phyloP scores from a whole-genome alignment of 164 flowering plant genomes.

The Akebia trifoliata region DNA sequence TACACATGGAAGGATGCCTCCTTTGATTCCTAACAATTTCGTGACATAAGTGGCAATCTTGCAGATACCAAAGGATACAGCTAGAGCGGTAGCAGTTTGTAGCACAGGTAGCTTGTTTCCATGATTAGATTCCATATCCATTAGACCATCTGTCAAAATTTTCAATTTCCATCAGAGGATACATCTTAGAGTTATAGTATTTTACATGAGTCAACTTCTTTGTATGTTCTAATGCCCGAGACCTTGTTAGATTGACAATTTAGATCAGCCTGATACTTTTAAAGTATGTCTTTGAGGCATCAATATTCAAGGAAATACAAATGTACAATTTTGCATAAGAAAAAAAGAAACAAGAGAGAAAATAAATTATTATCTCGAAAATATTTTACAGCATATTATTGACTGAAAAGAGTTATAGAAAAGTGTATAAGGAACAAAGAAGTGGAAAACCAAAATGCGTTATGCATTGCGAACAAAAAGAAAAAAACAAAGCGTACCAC shows the following conservation, averaged over 20 bases:
- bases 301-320: no score
- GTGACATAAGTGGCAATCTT: constrained; percentile 39
- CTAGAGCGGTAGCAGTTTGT: constrained; percentile 66
- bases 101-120: constrained; percentile 43
- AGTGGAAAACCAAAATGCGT: not conserved
- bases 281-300: no score
- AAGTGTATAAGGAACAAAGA: not conserved
- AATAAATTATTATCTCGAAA: not conserved
- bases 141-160: constrained; percentile 36
- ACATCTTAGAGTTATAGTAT: not conserved
- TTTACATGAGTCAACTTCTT: not conserved
- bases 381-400: not conserved
- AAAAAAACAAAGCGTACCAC: constrained; percentile 32
- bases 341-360: not conserved
- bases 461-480: constrained; percentile 1
- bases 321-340: not conserved
- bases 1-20: constrained; percentile 59
- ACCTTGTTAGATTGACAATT: no score
- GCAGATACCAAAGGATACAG: constrained; percentile 66
- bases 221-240: not conserved
- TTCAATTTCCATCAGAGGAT: constrained; percentile 1
- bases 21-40: constrained; percentile 42
- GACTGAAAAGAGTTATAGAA: not conserved
- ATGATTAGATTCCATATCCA: constrained; percentile 21
- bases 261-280: no score